Conservation (phyloP, 306 rosid species). For the Vigna angularis region DNA sequence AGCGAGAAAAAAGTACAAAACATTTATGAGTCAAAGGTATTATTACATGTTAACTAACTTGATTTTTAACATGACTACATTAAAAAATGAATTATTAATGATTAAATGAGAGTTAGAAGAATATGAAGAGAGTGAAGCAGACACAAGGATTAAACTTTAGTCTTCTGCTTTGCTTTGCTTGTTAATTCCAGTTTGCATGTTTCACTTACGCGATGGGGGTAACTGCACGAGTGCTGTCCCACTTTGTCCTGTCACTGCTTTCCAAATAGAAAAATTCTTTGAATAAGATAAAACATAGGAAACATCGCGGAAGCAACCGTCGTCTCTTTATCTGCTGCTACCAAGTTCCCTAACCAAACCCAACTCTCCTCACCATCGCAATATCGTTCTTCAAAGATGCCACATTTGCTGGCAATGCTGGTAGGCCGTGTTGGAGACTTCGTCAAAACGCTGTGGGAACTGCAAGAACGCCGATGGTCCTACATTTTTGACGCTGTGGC, state of each 20-base stretch:
- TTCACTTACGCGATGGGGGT: not conserved
- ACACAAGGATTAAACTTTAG: conserved; percentile 21
- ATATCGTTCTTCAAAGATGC: conserved; percentile 40
- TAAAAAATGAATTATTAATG: too few relatives aligned
- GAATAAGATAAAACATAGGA: conserved; percentile 39
- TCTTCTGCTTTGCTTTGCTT: not conserved
- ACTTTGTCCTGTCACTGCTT: conserved; percentile 2
- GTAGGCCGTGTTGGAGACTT: conserved; percentile 51
- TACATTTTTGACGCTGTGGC: conserved; percentile 53
- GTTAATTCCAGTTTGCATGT: not conserved
- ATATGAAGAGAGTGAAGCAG: not conserved
- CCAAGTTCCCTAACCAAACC: not conserved
- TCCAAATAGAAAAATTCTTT: not conserved
- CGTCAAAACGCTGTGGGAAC: conserved; percentile 63
- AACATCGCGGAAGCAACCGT: conserved; percentile 58
- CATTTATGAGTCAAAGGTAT: too few relatives aligned
- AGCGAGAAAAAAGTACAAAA: too few relatives aligned
- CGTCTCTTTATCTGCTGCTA: conserved; percentile 27
- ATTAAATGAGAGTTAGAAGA: too few relatives aligned
- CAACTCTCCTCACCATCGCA: conserved; percentile 1
- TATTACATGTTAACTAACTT: too few relatives aligned
- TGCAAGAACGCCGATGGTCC: conserved; percentile 69
- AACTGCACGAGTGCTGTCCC: conserved; percentile 10
- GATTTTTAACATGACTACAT: too few relatives aligned
- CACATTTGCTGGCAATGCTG: conserved; percentile 51